phyloP scores from a whole-genome alignment of 2,329 filamentous ascomycete species.

The Aschersonia sp. region DNA sequence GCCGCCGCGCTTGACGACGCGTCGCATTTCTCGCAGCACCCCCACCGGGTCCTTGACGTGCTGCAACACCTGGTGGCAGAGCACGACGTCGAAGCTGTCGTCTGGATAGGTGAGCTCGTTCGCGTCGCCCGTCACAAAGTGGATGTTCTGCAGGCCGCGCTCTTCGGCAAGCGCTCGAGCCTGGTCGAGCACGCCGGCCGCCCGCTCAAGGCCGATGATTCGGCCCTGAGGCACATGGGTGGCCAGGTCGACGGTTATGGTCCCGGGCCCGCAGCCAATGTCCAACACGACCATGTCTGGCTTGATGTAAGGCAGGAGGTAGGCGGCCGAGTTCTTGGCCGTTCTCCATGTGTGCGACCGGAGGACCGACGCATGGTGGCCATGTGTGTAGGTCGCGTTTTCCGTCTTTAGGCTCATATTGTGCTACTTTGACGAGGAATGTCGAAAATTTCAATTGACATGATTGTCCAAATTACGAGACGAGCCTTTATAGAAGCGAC shows the following conservation, averaged over 20 bases:
- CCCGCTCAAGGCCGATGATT: constrained; percentile 24
- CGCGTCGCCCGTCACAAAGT: constrained; percentile 16
- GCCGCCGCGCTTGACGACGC: constrained; percentile 25
- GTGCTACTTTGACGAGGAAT: too few relatives aligned
- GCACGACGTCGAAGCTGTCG: constrained; percentile 23
- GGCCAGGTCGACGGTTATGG: constrained; percentile 27
- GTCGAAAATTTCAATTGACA: too few relatives aligned
- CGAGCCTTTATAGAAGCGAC: too few relatives aligned
- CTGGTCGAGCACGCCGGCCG: constrained; percentile 14
- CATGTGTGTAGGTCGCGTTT: constrained; percentile 18
- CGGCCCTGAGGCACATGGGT: constrained; percentile 19
- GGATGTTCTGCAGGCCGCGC: constrained; percentile 15
- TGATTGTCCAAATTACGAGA: too few relatives aligned
- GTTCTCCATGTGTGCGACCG: constrained; percentile 24
- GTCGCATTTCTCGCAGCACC: constrained; percentile 22
- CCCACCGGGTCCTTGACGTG: constrained; percentile 20
- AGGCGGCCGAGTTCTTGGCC: constrained; percentile 24
- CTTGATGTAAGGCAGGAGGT: constrained; percentile 24
- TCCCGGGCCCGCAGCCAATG: constrained; percentile 32
- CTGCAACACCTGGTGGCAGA: constrained; percentile 22
- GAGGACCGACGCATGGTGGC: constrained; percentile 22
- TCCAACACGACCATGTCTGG: constrained; percentile 25
- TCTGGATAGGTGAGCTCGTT: constrained; percentile 20
- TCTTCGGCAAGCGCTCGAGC: constrained; percentile 14
- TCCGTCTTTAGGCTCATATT: constrained; percentile 1